A percentile compares a stretch with the other conserved stretches of the same genome.
These are phyloP conservation scores for Coniochaeta sp. DNA, from an alignment of 2,329 filamentous ascomycete genomes.

Conservation along the genomic window DNA sequence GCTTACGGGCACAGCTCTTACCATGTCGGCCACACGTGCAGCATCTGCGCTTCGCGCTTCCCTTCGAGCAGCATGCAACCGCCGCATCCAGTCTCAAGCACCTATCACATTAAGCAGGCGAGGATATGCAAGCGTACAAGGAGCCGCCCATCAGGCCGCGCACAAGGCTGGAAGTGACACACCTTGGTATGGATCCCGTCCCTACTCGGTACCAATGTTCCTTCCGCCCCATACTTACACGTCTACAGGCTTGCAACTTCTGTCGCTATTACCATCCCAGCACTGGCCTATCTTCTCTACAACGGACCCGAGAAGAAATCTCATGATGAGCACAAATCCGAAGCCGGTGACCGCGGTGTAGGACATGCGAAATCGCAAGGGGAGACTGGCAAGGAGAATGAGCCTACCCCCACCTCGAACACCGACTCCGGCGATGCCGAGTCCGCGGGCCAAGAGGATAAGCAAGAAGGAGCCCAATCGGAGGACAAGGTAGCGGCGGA, in stretches of 20 bases:
- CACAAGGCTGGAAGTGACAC: constrained; percentile 6
- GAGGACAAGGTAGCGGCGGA: constrained; percentile 1
- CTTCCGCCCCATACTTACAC: not conserved
- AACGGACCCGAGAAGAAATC: not conserved
- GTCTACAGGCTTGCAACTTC: constrained; percentile 10
- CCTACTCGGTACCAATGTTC: not conserved
- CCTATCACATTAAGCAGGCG: constrained; percentile 5
- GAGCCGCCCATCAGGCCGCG: not conserved
- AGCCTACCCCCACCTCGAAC: not conserved
- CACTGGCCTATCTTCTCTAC: constrained; percentile 8
- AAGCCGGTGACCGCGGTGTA: constrained; percentile 13
- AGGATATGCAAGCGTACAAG: constrained; percentile 11
- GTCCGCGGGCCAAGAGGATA: not conserved
- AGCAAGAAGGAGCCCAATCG: not conserved
- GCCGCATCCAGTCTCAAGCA: not conserved
- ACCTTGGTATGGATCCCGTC: constrained; percentile 10
- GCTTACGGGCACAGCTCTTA: not conserved
- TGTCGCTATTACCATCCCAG: constrained; percentile 9
- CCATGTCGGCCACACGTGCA: constrained; percentile 1
- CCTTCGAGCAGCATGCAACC: not conserved
- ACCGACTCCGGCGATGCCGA: constrained; percentile 1
- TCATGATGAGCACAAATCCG: constrained; percentile 9
- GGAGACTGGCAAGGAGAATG: not conserved
- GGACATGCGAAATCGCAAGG: constrained; percentile 10
- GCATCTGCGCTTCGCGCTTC: not conserved